Base-by-base conservation (phyloP, 75 land plant genomes). In the Selaginella moellendorffii region DNA sequence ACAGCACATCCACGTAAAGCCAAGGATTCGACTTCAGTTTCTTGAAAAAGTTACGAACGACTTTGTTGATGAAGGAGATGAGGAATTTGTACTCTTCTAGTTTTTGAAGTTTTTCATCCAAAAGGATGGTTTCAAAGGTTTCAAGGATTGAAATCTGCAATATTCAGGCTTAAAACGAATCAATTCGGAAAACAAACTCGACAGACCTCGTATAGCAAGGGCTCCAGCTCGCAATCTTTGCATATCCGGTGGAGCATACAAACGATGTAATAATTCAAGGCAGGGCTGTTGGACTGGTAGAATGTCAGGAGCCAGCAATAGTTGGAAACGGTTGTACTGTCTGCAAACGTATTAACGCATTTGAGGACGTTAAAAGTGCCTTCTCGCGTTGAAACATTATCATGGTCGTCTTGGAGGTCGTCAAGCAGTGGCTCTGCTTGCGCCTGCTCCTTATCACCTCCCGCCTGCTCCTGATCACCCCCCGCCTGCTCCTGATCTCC, bases 171-270 rank as follows among this genome's bases (percentile, higher is more conserved):
- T 54, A 68, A 61, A 31, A 5, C 14, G 46, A 36, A 36, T 36
- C 46, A 36, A 14, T 36, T 5, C 61, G 54, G 67, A 5, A 36
- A 5, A 36, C 46, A 36, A 5, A 36, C 46, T 5, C 46, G 14
- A 36, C 46, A 62, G 53, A 90, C 99, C 99, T 95, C 91, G 67
- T 84, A 95, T 2, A 95, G 70, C 85, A 95, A 86, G 30, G 99
- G 96, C 30, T 84, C 79, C 27, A 95, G 76, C 66, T 75, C 74
- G 27, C 81, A 68, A 68, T 95, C 97, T 54, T 86, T 80, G 72
- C 88, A 86, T 24, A 95, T 82, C 20, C 79, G 72, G 72, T 73
- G 75, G 30, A 95, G 73, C 81, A 86, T 90, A 65, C 82, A 70
- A 28, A 86, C 65, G 17, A 90, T 77, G 69, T 84, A 81, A 62